A percentile compares a stretch with the other conserved stretches of the same genome.
Conservation (phyloP, 2,329 filamentous ascomycete genomes). For the Colletotrichum camelliae region DNA sequence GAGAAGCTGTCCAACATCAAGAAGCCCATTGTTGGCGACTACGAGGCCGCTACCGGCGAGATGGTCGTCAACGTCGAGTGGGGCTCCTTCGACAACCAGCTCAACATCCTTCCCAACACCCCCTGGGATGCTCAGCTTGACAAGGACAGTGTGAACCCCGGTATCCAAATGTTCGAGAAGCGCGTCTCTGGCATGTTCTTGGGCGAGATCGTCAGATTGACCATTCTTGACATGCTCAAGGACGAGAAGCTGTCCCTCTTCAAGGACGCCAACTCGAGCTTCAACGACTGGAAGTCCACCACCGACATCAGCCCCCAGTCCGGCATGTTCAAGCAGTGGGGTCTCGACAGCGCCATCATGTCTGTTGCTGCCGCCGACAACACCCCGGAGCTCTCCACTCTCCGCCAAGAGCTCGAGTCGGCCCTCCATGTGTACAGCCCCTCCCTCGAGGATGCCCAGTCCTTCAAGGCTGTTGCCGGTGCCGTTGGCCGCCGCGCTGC, state of each 20-base stretch:
- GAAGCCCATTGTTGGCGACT: constrained; percentile 74
- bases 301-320: constrained; percentile 71
- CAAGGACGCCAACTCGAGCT: constrained; percentile 74
- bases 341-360: constrained; percentile 88
- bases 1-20: constrained; percentile 88
- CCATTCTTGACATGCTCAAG: constrained; percentile 74
- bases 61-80: constrained; percentile 99
- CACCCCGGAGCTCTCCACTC: constrained; percentile 71
- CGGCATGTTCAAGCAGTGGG: constrained; percentile 80
- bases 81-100: constrained; percentile 96
- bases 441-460: constrained; percentile 83
- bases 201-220: constrained; percentile 87
- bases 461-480: constrained; percentile 81
- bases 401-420: constrained; percentile 80
- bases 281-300: constrained; percentile 73
- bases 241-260: constrained; percentile 74
- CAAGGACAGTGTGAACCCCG: constrained; percentile 82
- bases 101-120: constrained; percentile 86
- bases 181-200: constrained; percentile 98
- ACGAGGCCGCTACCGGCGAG: constrained; percentile 81
- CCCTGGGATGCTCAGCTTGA: constrained; percentile 83
- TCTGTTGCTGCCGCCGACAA: constrained; percentile 85
- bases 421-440: constrained; percentile 78
- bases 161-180: constrained; percentile 99
- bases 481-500: constrained; percentile 90